Percentiles rank a stretch among this genome's conserved stretches.
Evolutionary conservation across 805 yeast genomes (phyloP).

Genomic region (Lipomyces japonicus): DNA sequence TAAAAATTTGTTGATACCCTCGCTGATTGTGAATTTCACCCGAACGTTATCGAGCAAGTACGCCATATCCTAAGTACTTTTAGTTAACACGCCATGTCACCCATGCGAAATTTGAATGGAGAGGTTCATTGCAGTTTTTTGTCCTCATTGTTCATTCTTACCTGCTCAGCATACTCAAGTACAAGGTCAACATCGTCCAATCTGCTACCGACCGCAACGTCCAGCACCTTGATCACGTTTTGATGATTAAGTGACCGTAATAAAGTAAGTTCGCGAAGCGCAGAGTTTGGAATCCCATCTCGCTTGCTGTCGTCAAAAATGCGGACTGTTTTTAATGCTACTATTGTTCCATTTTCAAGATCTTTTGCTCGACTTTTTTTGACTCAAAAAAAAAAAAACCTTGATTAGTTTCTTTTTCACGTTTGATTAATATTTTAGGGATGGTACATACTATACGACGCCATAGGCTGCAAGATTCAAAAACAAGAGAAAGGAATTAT

Average conservation of each 20-base stretch:
- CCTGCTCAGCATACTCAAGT: constrained; percentile 82
- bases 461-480: too few relatives aligned
- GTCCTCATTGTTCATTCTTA: background rate
- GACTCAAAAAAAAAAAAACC: background rate
- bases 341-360: constrained; percentile 56
- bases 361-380: constrained; percentile 59
- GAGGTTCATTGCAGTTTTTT: background rate
- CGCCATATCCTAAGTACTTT: constrained; percentile 23
- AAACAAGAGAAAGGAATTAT: background rate
- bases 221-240: constrained; percentile 72
- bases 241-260: constrained; percentile 75
- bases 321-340: constrained; percentile 77
- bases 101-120: background rate
- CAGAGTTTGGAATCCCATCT: constrained; percentile 93
- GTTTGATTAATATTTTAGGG: background rate
- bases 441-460: constrained; percentile 13
- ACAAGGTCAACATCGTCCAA: constrained; percentile 69
- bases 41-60: constrained; percentile 14
- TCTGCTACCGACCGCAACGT: constrained; percentile 77
- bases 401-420: background rate
- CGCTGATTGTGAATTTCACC: constrained; percentile 17
- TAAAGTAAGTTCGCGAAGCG: constrained; percentile 81
- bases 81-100: too few relatives aligned
- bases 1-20: constrained; percentile 3
- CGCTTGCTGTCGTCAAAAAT: constrained; percentile 63